Evolutionary conservation across 2,329 filamentous ascomycete species (phyloP).

Genomic region (Colletotrichum somersetense): DNA sequence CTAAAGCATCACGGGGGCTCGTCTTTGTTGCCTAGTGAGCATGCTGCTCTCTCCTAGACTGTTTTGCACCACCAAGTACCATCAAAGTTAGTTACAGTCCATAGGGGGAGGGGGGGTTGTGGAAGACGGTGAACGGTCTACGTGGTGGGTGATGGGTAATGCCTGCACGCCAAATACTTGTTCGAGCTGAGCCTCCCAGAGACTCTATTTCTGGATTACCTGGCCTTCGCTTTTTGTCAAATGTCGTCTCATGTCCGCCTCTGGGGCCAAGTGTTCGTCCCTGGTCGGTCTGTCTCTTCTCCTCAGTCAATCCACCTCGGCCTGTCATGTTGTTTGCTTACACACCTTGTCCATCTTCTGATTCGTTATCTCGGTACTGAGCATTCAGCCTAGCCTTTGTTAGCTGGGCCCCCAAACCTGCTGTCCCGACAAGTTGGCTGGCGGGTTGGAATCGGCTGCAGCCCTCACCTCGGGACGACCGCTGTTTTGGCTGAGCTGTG

Average conservation of each 20-base stretch:
- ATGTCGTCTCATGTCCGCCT: conserved; percentile 7
- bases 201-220: conserved; percentile 17
- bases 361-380: conserved; percentile 25
- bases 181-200: neutral
- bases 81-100: conserved; percentile 18
- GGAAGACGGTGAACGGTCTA: neutral
- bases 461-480: neutral
- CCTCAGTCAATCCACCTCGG: conserved; percentile 9
- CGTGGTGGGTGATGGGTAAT: conserved; percentile 11
- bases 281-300: conserved; percentile 2
- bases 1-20: conserved; percentile 22
- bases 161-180: conserved; percentile 28
- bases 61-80: conserved; percentile 23
- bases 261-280: neutral
- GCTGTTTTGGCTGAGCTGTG: conserved; percentile 26
- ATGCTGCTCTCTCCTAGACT: conserved; percentile 8
- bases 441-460: conserved; percentile 9
- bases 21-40: conserved; percentile 23
- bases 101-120: neutral
- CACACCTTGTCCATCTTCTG: conserved; percentile 9
- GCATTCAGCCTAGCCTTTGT: neutral
- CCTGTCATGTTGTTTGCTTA: conserved; percentile 4
- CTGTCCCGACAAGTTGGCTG: conserved; percentile 1
- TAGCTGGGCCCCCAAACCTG: conserved; percentile 11
- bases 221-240: conserved; percentile 13